Conservation (phyloP, 129 eudicot genomes). For the Centaurea solstitialis region DNA sequence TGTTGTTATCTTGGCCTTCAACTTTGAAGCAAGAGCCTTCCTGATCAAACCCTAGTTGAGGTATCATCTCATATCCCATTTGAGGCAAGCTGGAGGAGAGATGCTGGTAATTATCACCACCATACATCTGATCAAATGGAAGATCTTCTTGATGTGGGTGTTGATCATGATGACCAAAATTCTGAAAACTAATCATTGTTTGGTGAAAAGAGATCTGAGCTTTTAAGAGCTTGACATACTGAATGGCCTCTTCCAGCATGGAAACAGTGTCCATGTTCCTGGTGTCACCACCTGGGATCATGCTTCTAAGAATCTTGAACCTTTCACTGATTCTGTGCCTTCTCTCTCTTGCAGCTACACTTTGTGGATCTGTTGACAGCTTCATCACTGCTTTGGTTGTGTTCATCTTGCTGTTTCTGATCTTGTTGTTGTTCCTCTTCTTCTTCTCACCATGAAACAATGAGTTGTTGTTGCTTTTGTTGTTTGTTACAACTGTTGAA, state of each 20-base stretch:
- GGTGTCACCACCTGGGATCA: constrained; percentile 71
- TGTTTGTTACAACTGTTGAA: constrained; percentile 11
- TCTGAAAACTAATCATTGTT: constrained; percentile 35
- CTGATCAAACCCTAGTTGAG: constrained; percentile 31
- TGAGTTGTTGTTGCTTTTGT: constrained; percentile 11
- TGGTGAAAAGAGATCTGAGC: constrained; percentile 78
- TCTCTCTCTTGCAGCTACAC: constrained; percentile 89
- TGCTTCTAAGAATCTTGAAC: constrained; percentile 72
- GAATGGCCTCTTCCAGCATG: constrained; percentile 84
- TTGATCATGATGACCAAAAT: constrained; percentile 1
- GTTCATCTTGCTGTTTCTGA: background rate
- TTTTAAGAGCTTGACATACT: constrained; percentile 76
- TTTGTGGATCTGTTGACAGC: constrained; percentile 91
- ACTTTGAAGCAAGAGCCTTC: constrained; percentile 25
- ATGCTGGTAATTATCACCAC: constrained; percentile 8
- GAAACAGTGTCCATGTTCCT: constrained; percentile 82
- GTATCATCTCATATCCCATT: constrained; percentile 20
- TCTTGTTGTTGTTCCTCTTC: constrained; percentile 17
- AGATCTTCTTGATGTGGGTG: constrained; percentile 17
- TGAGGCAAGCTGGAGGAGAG: too few species aligned
- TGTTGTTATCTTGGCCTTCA: constrained; percentile 21
- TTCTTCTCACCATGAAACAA: constrained; percentile 32
- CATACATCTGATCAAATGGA: background rate
- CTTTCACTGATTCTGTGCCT: constrained; percentile 78
- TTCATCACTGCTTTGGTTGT: constrained; percentile 27